Conservation (phyloP, 805 yeast genomes). For the Metschnikowia koreensis region DNA sequence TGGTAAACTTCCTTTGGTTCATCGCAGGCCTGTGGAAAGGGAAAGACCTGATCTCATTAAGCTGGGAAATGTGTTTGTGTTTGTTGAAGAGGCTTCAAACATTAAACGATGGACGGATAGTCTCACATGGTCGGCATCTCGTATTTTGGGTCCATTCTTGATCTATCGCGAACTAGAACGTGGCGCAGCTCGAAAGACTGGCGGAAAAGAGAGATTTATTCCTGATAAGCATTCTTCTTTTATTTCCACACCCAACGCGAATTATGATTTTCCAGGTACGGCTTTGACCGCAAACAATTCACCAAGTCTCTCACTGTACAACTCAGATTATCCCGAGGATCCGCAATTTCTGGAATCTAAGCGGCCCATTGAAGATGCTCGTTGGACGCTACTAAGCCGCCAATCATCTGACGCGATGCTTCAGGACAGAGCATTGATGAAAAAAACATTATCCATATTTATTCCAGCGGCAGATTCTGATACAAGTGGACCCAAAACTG, state of each 20-base stretch:
- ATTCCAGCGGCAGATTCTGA: slow-evolving; percentile 30
- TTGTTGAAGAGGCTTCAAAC: slow-evolving; percentile 76
- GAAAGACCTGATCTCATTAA: slow-evolving; percentile 65
- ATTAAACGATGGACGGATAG: slow-evolving; percentile 97
- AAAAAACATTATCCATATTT: slow-evolving; percentile 76
- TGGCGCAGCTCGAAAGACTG: slow-evolving; percentile 40
- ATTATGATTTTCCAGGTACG: background rate
- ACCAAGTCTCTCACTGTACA: background rate
- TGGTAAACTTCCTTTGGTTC: slow-evolving; percentile 57
- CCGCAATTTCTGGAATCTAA: background rate
- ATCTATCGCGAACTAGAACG: slow-evolving; percentile 68
- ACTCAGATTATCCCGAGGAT: background rate
- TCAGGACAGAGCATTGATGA: slow-evolving; percentile 57
- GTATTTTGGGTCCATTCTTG: slow-evolving; percentile 81
- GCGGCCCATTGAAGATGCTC: background rate
- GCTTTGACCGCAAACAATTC: background rate
- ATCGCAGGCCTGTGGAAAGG: slow-evolving; percentile 77
- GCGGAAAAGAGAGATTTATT: slow-evolving; percentile 41
- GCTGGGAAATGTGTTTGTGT: slow-evolving; percentile 81
- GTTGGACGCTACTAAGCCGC: background rate
- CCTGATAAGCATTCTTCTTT: slow-evolving; percentile 14
- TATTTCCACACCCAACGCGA: background rate
- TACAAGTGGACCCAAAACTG: slow-evolving; percentile 39
- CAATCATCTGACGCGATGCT: slow-evolving; percentile 1
- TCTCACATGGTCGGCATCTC: slow-evolving; percentile 88